Base-by-base conservation (phyloP, 768 basidiomycete genomes). In the Suillus tomentosus region DNA sequence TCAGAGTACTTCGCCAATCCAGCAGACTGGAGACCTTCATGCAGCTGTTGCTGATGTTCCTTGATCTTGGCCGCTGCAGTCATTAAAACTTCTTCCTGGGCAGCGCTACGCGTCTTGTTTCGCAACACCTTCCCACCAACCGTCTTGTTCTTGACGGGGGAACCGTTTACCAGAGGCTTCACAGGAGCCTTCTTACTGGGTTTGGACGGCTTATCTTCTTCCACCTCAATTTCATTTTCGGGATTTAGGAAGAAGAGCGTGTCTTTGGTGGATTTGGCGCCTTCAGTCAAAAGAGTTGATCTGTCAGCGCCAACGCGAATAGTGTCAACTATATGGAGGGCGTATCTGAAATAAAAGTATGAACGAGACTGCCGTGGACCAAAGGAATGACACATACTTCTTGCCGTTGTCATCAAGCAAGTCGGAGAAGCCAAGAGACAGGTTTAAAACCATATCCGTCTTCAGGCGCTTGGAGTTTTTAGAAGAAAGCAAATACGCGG, bases 51-150 rank as follows among this genome's bases (percentile, higher is more conserved):
- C 76, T 99, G 97, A 77, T 99, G 96, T 61, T 94, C 92, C 59
- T 89, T 86, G 56, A 97, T 85, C 73, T 87, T 90, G 14, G 94
- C 87, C 5, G 84, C 81, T 19, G 89, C 88, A 3, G 92, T 88
- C 68, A 89, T 85, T 62, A 94, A 84, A 3, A 91, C 85, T 66
- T 97, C 94, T 48, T 92, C 90, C 70, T 94, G 91, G 31, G 87
- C 90, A 39, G 94, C 90, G 65, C 92, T 88, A 34, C 97, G 88
- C 0, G 92, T 93, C 77, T 96, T 96, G 72, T 93, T 94, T 62
- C 94, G 88, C 22, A 97, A 80, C 22, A 96, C 90, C 72, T 97
- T 95, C 8, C 88, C 89, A 17, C 86, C 94, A 0, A 87, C 90
- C 3, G 87, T 89, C 73, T 90, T 90, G 68, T 85, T 83, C 76